Evolutionary conservation across 768 basidiomycete genomes (phyloP).

Genomic region (Cystobasidium tubakii): DNA sequence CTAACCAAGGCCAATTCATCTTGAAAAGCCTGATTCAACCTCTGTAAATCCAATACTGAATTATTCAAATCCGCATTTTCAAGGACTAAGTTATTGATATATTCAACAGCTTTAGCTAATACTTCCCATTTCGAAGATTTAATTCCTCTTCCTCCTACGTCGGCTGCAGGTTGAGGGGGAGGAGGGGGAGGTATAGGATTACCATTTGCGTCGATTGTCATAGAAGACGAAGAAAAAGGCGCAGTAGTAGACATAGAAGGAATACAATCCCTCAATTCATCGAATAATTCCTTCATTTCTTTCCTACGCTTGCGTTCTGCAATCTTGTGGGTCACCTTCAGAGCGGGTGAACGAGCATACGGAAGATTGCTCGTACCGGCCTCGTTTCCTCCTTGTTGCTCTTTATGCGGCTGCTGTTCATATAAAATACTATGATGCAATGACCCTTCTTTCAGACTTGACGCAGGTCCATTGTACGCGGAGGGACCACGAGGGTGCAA

Average conservation of each 20-base stretch:
- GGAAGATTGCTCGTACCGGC: conserved; percentile 54
- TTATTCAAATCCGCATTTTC: conserved; percentile 32
- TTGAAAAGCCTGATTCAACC: conserved; percentile 1
- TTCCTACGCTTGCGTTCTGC: conserved; percentile 94
- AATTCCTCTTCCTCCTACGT: conserved; percentile 68
- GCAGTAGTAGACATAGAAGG: conserved; percentile 53
- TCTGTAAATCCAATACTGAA: not conserved
- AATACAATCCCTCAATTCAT: conserved; percentile 85
- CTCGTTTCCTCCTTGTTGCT: no score
- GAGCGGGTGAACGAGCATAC: conserved; percentile 89
- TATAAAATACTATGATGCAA: not conserved
- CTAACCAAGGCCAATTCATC: not conserved
- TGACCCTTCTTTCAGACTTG: not conserved
- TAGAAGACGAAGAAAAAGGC: not conserved
- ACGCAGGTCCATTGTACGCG: not conserved
- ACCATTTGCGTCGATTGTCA: not conserved
- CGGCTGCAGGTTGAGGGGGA: not conserved
- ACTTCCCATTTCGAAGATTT: conserved; percentile 99
- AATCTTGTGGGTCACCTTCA: conserved; percentile 90
- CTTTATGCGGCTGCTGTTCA: no score
- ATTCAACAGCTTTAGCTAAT: conserved; percentile 61
- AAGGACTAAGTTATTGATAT: conserved; percentile 39
- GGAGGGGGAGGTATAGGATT: not conserved
- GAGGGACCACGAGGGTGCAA: no score
- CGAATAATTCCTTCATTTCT: conserved; percentile 98